Conservation (phyloP, 163 green algal species). For the Coccomyxa subellipsoidea region DNA sequence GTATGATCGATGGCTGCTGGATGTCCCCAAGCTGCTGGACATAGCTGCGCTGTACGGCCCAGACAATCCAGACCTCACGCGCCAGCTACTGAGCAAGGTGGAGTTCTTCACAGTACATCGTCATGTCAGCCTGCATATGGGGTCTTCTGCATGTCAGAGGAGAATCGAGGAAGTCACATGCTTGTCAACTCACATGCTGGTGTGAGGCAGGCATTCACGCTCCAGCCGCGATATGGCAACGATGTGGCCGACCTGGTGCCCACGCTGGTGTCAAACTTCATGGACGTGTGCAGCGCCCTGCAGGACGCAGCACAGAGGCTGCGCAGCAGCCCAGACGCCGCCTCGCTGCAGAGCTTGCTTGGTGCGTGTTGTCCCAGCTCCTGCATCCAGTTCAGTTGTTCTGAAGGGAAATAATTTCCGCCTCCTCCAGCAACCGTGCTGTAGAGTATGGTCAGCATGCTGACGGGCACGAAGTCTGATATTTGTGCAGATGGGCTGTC, state of each 20-base stretch:
- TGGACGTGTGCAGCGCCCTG: conserved; percentile 26
- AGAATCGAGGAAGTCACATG: too few relatives aligned
- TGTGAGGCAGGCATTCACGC: conserved; percentile 25
- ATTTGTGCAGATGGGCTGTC: conserved; percentile 42
- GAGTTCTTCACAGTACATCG: not conserved
- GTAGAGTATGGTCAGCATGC: too few relatives aligned
- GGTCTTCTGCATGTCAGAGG: too few relatives aligned
- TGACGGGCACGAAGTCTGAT: not conserved
- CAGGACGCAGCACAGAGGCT: not conserved
- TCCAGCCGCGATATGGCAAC: conserved; percentile 41
- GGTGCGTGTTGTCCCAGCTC: not conserved
- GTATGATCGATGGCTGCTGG: conserved; percentile 38
- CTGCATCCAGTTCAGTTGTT: too few relatives aligned
- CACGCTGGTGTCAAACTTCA: conserved; percentile 43
- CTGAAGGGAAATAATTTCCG: too few relatives aligned
- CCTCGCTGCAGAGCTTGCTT: not conserved
- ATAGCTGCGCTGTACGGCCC: conserved; percentile 59
- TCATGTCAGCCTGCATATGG: not conserved
- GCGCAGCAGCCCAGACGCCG: not conserved
- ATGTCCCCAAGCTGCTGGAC: conserved; percentile 64
- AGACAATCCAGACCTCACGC: conserved; percentile 32
- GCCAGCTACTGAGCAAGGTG: conserved; percentile 42
- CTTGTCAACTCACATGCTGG: too few relatives aligned
- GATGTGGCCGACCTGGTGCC: conserved; percentile 26
- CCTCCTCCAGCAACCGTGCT: too few relatives aligned